phyloP scores from a whole-genome alignment of 2,329 filamentous ascomycete genomes.

The Calonectria multiphialidica region DNA sequence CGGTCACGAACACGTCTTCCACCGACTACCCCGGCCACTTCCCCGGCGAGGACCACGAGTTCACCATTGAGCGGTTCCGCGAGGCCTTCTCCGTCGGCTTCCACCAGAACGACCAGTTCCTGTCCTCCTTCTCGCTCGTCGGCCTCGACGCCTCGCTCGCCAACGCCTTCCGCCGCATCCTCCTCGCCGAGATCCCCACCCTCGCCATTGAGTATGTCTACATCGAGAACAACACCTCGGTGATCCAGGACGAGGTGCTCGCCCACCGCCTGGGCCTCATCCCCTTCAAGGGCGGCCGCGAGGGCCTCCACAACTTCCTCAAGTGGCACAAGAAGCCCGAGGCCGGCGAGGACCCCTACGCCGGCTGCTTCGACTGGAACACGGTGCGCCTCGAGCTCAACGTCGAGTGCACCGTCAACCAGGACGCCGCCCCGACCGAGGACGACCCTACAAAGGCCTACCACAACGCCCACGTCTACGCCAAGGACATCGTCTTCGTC shows the following conservation, averaged over 20 bases:
- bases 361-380: constrained; percentile 82
- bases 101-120: constrained; percentile 82
- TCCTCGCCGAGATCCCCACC: constrained; percentile 93
- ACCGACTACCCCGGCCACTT: constrained; percentile 94
- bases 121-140: constrained; percentile 90
- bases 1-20: constrained; percentile 87
- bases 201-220: constrained; percentile 95
- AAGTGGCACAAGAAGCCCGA: constrained; percentile 82
- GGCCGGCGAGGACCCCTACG: constrained; percentile 70
- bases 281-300: constrained; percentile 83
- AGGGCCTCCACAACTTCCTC: constrained; percentile 82
- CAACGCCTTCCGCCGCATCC: constrained; percentile 96
- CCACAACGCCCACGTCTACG: constrained; percentile 86
- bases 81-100: constrained; percentile 81
- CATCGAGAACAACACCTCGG: constrained; percentile 95
- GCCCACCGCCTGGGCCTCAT: constrained; percentile 91
- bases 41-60: constrained; percentile 87
- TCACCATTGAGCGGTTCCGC: constrained; percentile 80
- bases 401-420: constrained; percentile 84
- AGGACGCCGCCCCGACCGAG: constrained; percentile 77
- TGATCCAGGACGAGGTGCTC: constrained; percentile 97
- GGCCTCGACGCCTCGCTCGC: constrained; percentile 93
- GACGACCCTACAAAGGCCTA: constrained; percentile 88
- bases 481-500: constrained; percentile 80
- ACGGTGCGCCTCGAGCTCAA: constrained; percentile 84